These are phyloP conservation scores for Thalassiosira mediterranea DNA, from an alignment of 352 stramenopile genomes.

Conservation along the genomic window DNA sequence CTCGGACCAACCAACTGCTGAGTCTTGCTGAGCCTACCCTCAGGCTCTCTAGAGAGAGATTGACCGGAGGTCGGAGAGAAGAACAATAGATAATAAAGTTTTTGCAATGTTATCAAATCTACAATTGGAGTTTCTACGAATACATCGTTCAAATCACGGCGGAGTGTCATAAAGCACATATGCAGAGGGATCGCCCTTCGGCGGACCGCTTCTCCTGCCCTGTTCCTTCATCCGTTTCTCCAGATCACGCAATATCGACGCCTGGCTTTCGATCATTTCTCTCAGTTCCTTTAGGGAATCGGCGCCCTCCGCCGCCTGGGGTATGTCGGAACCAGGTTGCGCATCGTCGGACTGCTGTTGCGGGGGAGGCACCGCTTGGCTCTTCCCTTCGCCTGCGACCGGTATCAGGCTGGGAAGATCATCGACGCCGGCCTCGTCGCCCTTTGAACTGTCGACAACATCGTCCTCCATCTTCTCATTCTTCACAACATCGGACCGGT, in stretches of 20 bases:
- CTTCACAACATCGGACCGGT: slow-evolving; percentile 25
- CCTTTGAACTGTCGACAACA: slow-evolving; percentile 11
- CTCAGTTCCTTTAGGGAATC: slow-evolving; percentile 15
- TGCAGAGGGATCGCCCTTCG: no score
- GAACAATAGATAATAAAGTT: no score
- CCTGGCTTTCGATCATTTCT: slow-evolving; percentile 28
- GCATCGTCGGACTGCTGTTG: not conserved
- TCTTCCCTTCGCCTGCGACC: not conserved
- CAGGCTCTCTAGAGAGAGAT: no score
- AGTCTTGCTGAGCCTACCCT: no score
- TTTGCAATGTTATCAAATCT: no score
- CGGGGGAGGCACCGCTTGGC: not conserved
- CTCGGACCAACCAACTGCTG: no score
- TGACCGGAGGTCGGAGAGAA: no score
- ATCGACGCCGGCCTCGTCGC: not conserved
- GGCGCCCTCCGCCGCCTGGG: slow-evolving; percentile 1
- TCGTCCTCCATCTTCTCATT: slow-evolving; percentile 8
- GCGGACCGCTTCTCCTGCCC: no score
- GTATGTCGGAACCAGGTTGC: not conserved
- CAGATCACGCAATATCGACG: slow-evolving; percentile 30
- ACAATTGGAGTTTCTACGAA: no score
- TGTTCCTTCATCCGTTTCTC: slow-evolving; percentile 28
- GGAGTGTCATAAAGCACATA: no score
- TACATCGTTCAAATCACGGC: no score
- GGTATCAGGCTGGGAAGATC: not conserved